Evolutionary conservation across 164 flowering plant species (phyloP), one percentile per base, ranked within the genome.

Genomic region (Tetrastigma voinierianum): DNA sequence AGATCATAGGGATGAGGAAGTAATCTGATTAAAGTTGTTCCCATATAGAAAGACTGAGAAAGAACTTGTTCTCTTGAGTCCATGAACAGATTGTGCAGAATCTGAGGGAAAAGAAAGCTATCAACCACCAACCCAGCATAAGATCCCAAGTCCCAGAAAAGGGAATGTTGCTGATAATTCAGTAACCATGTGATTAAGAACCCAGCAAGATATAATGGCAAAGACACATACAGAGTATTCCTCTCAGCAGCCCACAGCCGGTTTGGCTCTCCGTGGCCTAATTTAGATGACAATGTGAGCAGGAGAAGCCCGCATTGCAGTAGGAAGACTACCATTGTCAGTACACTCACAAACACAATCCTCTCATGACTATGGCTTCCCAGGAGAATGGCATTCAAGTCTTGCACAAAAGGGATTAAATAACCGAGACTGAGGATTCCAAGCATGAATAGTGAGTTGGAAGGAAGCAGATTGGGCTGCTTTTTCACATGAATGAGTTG

Each of bases 1-100:
- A 84, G 84, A 76, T 86, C 90, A 70, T 87, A 89, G n/a, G 76
- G 87, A 78, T 86, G 91, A 11, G 91, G 90, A 46, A 86, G 54
- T 74, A 77, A 46, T 2, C 87, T 79, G 24, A 86, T 84, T 14
- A 67, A 49, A 16, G 89, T 87, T 5, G 76, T 80, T 61, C 96
- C 96, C 7, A 80, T 11, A 65, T 87, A 90, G 71, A 84, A 86
- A 32, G 75, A 56, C 40, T 60, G 62, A 32, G 83, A 57, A 61
- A 90, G 84, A 53, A 81, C 75, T 21, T 59, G 82, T 19, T 80
- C 84, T 43, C 16, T 70, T 0, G 85, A 74, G 74, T 78, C 68
- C 20, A 13, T 47, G 70, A 90, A 78, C 2, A 83, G 17, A 75
- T 86, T 90, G 62, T 85, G 69, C 17, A 86, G 59, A 59, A 90